phyloP scores from a whole-genome alignment of 495 filamentous ascomycete genomes.

The Daldinia childiae region DNA sequence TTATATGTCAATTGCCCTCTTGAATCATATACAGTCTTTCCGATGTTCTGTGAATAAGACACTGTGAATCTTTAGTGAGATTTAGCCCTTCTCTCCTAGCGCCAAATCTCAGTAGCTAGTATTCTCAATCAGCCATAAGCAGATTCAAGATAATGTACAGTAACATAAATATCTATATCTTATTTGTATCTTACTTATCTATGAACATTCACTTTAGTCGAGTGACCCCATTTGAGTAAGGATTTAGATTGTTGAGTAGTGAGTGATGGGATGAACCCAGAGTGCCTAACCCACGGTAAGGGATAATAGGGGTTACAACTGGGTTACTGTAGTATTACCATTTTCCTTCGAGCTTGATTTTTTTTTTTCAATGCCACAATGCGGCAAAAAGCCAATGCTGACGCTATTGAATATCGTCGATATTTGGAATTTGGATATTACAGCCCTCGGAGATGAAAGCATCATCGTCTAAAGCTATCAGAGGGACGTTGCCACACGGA shows the following conservation, averaged over 20 bases:
- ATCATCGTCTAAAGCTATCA: background rate
- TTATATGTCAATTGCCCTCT: background rate
- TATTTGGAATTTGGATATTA: conserved; percentile 15
- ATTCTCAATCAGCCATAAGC: too few relatives aligned
- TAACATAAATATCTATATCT: background rate
- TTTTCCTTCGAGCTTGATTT: background rate
- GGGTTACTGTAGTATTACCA: background rate
- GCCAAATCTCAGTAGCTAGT: background rate
- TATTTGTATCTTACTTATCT: background rate
- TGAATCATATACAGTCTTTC: background rate
- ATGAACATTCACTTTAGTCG: too few relatives aligned
- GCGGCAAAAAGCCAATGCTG: too few relatives aligned
- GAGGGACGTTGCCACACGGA: background rate
- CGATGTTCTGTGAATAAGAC: background rate
- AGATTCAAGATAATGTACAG: background rate
- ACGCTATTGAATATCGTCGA: background rate
- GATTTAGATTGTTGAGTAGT: background rate
- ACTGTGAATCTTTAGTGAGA: background rate
- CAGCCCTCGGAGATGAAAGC: background rate
- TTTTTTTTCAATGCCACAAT: too few relatives aligned
- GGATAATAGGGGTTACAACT: background rate
- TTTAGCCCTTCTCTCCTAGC: background rate
- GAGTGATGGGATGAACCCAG: background rate
- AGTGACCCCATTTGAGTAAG: background rate
- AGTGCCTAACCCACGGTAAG: background rate